A percentile compares a stretch with the other conserved stretches of the same genome.
These are phyloP conservation scores for Claviceps maximensis DNA, from an alignment of 2,329 filamentous ascomycete genomes.

Conservation along the genomic window DNA sequence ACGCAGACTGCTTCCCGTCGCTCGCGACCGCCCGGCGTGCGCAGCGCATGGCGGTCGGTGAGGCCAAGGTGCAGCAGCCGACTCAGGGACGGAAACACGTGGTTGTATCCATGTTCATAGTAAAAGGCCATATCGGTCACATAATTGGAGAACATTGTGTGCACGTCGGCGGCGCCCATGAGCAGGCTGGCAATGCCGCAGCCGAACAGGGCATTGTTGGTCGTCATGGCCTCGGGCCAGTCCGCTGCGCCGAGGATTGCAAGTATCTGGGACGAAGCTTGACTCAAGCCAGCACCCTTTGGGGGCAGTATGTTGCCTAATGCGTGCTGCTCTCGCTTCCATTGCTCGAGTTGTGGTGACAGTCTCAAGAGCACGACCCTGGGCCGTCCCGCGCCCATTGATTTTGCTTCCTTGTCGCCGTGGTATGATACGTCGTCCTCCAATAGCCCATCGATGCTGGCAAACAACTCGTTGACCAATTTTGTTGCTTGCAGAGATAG, in stretches of 20 bases:
- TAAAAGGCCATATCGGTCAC: constrained; percentile 13
- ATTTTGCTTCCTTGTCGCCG: background rate
- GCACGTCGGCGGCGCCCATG: constrained; percentile 9
- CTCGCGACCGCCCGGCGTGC: constrained; percentile 8
- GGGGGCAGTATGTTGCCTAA: constrained; percentile 10
- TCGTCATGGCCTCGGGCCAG: constrained; percentile 8
- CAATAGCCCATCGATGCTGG: constrained; percentile 1
- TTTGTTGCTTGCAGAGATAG: constrained; percentile 7
- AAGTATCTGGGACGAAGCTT: constrained; percentile 6
- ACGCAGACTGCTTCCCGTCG: constrained; percentile 8
- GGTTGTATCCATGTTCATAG: constrained; percentile 13
- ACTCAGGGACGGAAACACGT: constrained; percentile 10
- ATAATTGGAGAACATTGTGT: constrained; percentile 12
- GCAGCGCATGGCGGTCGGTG: constrained; percentile 7
- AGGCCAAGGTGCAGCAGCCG: constrained; percentile 8
- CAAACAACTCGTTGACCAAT: constrained; percentile 8
- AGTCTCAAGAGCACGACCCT: constrained; percentile 8
- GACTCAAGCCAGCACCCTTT: constrained; percentile 8
- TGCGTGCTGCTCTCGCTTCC: constrained; percentile 9
- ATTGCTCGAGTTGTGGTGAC: constrained; percentile 9
- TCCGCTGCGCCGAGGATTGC: constrained; percentile 6
- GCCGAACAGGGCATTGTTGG: constrained; percentile 11
- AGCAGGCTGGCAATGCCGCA: constrained; percentile 10
- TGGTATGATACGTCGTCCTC: background rate
- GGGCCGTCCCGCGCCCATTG: constrained; percentile 1